A percentile compares a stretch with the other conserved stretches of the same genome.
These are phyloP conservation scores for Sphaerulina musiva DNA, from an alignment of 2,329 filamentous ascomycete species.

Conservation along the genomic window DNA sequence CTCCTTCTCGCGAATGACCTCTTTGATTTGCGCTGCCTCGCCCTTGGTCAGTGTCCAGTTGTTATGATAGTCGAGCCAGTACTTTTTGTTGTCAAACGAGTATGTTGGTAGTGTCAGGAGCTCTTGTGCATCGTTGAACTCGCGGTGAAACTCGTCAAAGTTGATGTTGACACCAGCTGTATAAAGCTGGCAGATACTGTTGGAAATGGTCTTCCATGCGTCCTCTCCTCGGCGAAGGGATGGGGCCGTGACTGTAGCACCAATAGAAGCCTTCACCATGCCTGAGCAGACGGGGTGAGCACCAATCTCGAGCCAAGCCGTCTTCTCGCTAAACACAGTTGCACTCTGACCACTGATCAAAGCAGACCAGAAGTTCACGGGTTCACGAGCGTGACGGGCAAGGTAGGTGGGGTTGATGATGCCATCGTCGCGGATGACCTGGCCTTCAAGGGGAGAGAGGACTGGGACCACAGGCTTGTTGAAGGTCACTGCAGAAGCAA, in stretches of 20 bases:
- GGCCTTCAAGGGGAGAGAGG: conserved; percentile 60
- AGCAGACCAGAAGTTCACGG: conserved; percentile 62
- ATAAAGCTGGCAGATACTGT: conserved; percentile 55
- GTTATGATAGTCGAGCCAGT: conserved; percentile 65
- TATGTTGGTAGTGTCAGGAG: conserved; percentile 63
- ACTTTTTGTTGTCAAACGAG: conserved; percentile 63
- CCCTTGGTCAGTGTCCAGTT: conserved; percentile 68
- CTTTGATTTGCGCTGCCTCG: conserved; percentile 43
- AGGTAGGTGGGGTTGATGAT: conserved; percentile 58
- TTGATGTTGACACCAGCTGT: conserved; percentile 56
- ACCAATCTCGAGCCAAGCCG: conserved; percentile 67
- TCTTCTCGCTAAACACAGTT: conserved; percentile 58
- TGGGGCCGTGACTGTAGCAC: conserved; percentile 50
- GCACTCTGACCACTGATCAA: conserved; percentile 53
- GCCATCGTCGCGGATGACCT: conserved; percentile 53
- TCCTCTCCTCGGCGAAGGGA: conserved; percentile 58
- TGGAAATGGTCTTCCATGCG: conserved; percentile 57
- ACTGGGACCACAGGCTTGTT: conserved; percentile 54
- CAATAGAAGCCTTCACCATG: conserved; percentile 61
- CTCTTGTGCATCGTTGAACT: conserved; percentile 53
- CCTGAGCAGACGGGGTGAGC: conserved; percentile 63
- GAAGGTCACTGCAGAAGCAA: conserved; percentile 51
- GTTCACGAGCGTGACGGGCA: conserved; percentile 57
- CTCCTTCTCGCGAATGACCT: conserved; percentile 35
- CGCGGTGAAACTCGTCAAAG: conserved; percentile 64